Evolutionary conservation across 257 asterid genomes (phyloP), one percentile per base, ranked within the genome.

Genomic region (Paraleonurus japonicus): DNA sequence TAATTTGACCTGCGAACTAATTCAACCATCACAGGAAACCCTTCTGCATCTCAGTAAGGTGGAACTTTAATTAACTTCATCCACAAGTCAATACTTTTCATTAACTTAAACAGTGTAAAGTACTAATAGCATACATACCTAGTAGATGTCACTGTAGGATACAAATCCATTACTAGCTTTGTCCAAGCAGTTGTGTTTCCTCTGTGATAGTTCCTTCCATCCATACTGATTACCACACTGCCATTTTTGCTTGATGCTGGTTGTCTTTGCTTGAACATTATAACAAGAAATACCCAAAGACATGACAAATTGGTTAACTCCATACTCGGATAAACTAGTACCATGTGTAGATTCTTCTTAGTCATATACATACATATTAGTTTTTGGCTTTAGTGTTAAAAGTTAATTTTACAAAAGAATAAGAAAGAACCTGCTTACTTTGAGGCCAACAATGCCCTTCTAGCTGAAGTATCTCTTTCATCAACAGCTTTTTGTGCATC

Each of bases 161-260:
- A 95, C 87, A 95, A 70, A 83, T 85, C 95, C 98, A 92, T 81
- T 73, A 88, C 96, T 65, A 88, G 83, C 85, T 92, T 92, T 77
- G 97, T 81, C 99, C 99, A 95, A 58, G 95, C 82, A 62, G 89
- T 80, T 55, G 86, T 79, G 76, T 87, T 84, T 70, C 82, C 84
- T 68, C 82, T 80, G 30, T 72, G 81, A 73, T 81, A 76, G 80
- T 75, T 82, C 81, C 83, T 84, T 70, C 87, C 89, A 62, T 88
- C 97, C 69, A 92, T 83, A 35, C 85, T 78, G 83, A 95, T 81
- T 58, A 78, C 81, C 61, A 91, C 87, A 78, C 78, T 85, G 33
- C 91, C 94, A 78, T 84, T 88, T 81, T 88, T 89, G 96, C 97
- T 92, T 79, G 98, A 87, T 82, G 96, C 98, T 63, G 97, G 95